phyloP scores from a whole-genome alignment of 768 basidiomycete genomes.

The Naematelia aurantialba region DNA sequence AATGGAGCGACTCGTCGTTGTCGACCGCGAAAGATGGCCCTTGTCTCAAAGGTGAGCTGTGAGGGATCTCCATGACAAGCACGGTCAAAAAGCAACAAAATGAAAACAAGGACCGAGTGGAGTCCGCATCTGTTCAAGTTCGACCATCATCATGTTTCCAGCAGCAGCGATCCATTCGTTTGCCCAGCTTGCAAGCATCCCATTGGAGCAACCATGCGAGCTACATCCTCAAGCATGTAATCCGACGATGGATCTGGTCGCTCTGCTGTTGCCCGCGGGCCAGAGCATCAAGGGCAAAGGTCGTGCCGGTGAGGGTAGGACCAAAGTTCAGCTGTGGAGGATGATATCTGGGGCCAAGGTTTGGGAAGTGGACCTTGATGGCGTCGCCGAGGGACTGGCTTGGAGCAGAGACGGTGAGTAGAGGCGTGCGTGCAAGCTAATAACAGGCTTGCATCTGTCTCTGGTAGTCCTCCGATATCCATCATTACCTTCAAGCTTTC shows the following conservation, averaged over 20 bases:
- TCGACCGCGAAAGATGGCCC: neutral
- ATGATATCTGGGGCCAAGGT: slow-evolving; percentile 28
- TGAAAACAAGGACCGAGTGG: too few species aligned
- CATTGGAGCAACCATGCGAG: slow-evolving; percentile 10
- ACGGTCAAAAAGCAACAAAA: neutral
- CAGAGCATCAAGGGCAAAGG: slow-evolving; percentile 9
- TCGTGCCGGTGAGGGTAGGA: neutral
- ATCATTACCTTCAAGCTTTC: neutral
- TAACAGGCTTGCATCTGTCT: slow-evolving; percentile 27
- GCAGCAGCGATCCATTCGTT: too few species aligned
- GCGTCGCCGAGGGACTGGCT: slow-evolving; percentile 23
- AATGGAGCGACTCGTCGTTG: neutral
- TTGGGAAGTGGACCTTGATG: slow-evolving; percentile 32
- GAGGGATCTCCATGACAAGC: neutral
- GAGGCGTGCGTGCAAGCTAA: neutral
- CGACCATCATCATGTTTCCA: too few species aligned
- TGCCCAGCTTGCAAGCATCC: slow-evolving; percentile 26
- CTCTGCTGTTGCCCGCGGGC: slow-evolving; percentile 12
- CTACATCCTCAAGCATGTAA: slow-evolving; percentile 38
- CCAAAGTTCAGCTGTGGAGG: slow-evolving; percentile 16
- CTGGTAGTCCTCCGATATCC: slow-evolving; percentile 10
- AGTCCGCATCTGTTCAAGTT: too few species aligned
- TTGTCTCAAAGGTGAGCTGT: neutral
- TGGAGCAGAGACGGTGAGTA: slow-evolving; percentile 38
- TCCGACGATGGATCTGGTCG: slow-evolving; percentile 40